These are phyloP conservation scores for Candida koratica DNA, from an alignment of 805 yeast genomes.

Conservation along the genomic window DNA sequence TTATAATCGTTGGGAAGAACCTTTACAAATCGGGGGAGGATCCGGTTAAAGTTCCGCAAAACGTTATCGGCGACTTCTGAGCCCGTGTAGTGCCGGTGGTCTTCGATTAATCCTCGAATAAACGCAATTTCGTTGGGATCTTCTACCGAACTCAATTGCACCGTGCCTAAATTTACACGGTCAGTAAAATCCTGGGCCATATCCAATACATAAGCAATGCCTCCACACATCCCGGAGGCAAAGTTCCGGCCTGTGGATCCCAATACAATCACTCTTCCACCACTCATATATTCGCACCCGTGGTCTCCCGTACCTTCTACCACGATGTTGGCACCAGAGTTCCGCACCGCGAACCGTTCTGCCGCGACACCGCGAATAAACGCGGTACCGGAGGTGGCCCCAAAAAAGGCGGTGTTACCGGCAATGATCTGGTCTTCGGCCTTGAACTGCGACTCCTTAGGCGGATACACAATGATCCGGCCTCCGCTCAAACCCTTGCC, in stretches of 20 bases:
- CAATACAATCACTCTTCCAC: constrained; percentile 93
- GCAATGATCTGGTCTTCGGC: constrained; percentile 95
- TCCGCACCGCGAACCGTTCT: constrained; percentile 96
- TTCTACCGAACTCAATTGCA: constrained; percentile 68
- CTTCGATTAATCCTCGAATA: constrained; percentile 88
- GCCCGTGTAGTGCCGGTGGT: constrained; percentile 90
- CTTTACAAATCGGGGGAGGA: constrained; percentile 85
- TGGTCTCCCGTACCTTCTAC: constrained; percentile 98
- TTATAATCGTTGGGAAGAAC: constrained; percentile 91
- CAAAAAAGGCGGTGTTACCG: constrained; percentile 96
- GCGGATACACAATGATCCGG: constrained; percentile 87
- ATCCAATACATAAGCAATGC: constrained; percentile 94
- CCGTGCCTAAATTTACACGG: constrained; percentile 76
- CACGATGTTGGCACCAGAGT: constrained; percentile 96
- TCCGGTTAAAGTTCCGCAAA: constrained; percentile 81
- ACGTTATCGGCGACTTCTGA: constrained; percentile 86
- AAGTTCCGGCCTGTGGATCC: constrained; percentile 90
- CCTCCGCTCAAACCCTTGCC: constrained; percentile 98
- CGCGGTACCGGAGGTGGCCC: constrained; percentile 94
- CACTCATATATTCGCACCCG: constrained; percentile 99
- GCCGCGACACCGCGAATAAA: constrained; percentile 97
- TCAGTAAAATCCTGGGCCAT: constrained; percentile 88
- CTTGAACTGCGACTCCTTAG: constrained; percentile 74
- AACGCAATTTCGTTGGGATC: constrained; percentile 94
- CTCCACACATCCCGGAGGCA: constrained; percentile 99